phyloP scores from a whole-genome alignment of 345 rosid genomes.

The Dipteronia sinensis region DNA sequence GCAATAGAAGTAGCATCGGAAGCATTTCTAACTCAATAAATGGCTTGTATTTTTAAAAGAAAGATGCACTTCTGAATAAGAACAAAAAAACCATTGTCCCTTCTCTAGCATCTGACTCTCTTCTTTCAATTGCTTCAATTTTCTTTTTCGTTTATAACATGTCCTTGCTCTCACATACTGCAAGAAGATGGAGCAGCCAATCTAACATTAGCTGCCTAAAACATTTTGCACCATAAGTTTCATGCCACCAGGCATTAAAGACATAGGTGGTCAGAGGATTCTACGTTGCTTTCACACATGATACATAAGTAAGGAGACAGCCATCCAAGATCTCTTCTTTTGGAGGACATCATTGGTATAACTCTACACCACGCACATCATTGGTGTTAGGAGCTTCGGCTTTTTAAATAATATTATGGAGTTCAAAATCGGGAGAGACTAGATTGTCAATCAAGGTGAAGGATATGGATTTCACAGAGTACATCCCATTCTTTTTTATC shows the following conservation, averaged over 20 bases:
- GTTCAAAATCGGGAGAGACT: not conserved
- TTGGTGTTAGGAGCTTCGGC: not conserved
- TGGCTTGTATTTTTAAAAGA: not conserved
- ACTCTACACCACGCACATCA: not conserved
- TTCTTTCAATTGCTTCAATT: not conserved
- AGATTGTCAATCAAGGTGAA: not conserved
- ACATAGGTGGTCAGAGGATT: not conserved
- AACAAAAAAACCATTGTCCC: not conserved
- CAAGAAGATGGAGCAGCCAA: not conserved
- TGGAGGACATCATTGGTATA: not conserved
- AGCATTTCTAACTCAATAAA: not conserved
- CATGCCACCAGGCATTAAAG: no score
- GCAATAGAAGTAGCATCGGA: no score
- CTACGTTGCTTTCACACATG: not conserved
- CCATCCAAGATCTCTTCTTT: not conserved
- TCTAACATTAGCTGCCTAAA: not conserved
- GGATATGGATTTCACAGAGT: not conserved
- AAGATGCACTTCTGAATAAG: not conserved
- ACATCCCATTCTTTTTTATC: not conserved
- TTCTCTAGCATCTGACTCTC: not conserved
- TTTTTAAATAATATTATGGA: not conserved
- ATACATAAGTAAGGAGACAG: not conserved
- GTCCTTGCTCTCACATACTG: not conserved
- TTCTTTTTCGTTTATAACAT: not conserved
- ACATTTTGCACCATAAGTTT: not conserved